A percentile compares a stretch with the other conserved stretches of the same genome.
Evolutionary conservation across 108 stramenopile genomes (phyloP).

Genomic region (Cyclotella atomus): DNA sequence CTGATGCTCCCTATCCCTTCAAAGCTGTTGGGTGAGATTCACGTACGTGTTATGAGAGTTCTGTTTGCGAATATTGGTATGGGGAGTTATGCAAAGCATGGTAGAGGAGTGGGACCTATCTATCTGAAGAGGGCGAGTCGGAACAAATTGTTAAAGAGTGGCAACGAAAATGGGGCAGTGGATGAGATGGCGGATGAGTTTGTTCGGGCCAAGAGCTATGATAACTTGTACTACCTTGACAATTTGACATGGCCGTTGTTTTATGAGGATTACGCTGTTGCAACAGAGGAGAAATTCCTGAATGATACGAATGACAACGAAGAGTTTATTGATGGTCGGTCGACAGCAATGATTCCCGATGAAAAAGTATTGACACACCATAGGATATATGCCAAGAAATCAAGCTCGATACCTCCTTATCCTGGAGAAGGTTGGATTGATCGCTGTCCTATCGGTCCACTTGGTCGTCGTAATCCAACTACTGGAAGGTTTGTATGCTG

Average conservation of each 20-base stretch:
- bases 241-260: conserved; percentile 79
- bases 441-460: conserved; percentile 44
- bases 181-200: conserved; percentile 11
- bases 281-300: conserved; percentile 69
- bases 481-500: conserved; percentile 44
- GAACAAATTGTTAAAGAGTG: background rate
- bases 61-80: conserved; percentile 52
- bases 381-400: conserved; percentile 6
- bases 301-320: conserved; percentile 31
- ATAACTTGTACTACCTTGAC: conserved; percentile 81
- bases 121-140: conserved; percentile 19
- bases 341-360: conserved; percentile 19
- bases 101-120: conserved; percentile 19
- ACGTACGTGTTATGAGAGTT: conserved; percentile 67
- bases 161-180: background rate
- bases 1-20: conserved; percentile 70
- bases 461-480: conserved; percentile 29
- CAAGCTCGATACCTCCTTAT: background rate
- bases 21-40: conserved; percentile 72
- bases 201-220: conserved; percentile 63
- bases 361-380: conserved; percentile 7
- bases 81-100: conserved; percentile 63
- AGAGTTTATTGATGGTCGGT: conserved; percentile 31
- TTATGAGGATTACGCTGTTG: conserved; percentile 78
- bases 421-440: conserved; percentile 19